phyloP scores from a whole-genome alignment of 1,284 basidiomycete species.

The Ceratorhiza oryzae-sativae region DNA sequence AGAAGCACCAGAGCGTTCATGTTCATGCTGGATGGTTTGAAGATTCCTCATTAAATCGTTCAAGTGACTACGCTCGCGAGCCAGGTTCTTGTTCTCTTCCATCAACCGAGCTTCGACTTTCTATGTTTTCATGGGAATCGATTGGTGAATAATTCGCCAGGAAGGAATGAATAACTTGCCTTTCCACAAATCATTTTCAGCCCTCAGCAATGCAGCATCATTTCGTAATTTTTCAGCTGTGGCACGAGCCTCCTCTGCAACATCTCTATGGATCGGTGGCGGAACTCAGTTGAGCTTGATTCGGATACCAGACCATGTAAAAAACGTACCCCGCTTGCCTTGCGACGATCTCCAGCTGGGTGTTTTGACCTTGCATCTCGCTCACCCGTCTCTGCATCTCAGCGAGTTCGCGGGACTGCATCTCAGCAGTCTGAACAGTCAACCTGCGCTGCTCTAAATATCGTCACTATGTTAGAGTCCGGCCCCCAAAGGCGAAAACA shows the following conservation, averaged over 20 bases:
- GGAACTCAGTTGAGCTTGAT: conserved; percentile 54
- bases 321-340: conserved; percentile 66
- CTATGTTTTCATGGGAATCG: conserved; percentile 48
- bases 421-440: conserved; percentile 67
- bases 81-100: conserved; percentile 82
- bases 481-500: conserved; percentile 58
- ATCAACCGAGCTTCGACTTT: conserved; percentile 78
- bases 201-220: conserved; percentile 83
- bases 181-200: conserved; percentile 93
- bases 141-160: conserved; percentile 46
- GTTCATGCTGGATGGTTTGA: conserved; percentile 87
- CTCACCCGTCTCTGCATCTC: conserved; percentile 48
- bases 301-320: conserved; percentile 61
- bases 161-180: conserved; percentile 54
- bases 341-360: conserved; percentile 50
- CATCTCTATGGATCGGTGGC: conserved; percentile 7
- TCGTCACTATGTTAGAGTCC: conserved; percentile 64
- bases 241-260: conserved; percentile 54
- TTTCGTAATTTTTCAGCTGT: conserved; percentile 78
- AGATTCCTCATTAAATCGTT: conserved; percentile 87
- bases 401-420: conserved; percentile 63
- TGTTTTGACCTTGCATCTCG: conserved; percentile 49
- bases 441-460: conserved; percentile 69
- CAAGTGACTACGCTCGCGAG: conserved; percentile 82
- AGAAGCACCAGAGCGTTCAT: conserved; percentile 82